Evolutionary conservation across 2,329 filamentous ascomycete genomes (phyloP), one percentile per base, ranked within the genome.

Genomic region (Epichloe coenophiala): DNA sequence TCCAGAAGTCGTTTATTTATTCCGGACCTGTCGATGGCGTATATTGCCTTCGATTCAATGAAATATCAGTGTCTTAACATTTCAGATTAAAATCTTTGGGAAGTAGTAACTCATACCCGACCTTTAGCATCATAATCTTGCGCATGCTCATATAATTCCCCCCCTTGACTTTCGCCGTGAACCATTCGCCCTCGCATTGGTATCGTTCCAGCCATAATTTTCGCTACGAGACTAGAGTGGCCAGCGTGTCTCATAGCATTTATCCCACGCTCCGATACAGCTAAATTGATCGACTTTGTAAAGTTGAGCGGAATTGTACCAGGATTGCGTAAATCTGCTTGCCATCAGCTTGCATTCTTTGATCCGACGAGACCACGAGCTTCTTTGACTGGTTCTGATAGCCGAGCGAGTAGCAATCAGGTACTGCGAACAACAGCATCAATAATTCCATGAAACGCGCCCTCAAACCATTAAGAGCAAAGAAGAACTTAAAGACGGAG

Each of bases 101-200:
- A 6, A 27, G n/a, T 17, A 33, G 35, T 42, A 56, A 44, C 49
- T 33, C 76, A 62, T 74, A 94, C 88, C 63, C 88, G 78, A 54
- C 90, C 90, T 58, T 93, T 84, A 8, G 87, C 76, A 66, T 98
- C 93, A 64, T 98, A 98, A 54, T 83, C 78, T 67, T 98, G 93
- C n/a, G 86, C 71, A 60, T 91, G 83, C 61, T 91, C 83, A 60
- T 82, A 87, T 45, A 94, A 68, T 23, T 79, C 68, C 4, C 88
- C 76, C 88, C 76, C 70, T 8, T 77, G 72, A 19, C 73, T 72
- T 59, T 72, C 74, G 36, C 88, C 81, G 63, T 98, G 93, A 55
- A 98, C 94, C 93, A 98, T 98, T 27, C 93, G 87, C 12, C 90
- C 93, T 64, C 85, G 75, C 89, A 98, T 96, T 11, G 91, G 90